These are phyloP conservation scores for Paramarasmius palmivorus DNA, from an alignment of 1,284 basidiomycete genomes.

Conservation along the genomic window DNA sequence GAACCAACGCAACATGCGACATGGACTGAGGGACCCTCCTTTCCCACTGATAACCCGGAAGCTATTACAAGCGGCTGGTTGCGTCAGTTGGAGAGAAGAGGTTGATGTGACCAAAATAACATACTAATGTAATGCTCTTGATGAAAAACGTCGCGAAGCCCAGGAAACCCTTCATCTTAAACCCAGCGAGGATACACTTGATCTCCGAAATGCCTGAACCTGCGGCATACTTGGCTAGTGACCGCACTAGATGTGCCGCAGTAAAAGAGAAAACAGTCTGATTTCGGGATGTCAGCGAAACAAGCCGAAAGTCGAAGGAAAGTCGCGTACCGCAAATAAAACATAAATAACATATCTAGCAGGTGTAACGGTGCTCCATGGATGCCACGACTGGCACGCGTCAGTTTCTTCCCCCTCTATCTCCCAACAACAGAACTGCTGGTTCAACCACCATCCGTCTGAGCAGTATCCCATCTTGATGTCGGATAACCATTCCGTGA, in stretches of 20 bases:
- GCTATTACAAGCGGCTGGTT: slow-evolving; percentile 92
- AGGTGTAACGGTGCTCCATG: slow-evolving; percentile 81
- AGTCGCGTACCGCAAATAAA: slow-evolving; percentile 75
- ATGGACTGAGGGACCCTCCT: slow-evolving; percentile 98
- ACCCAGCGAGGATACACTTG: slow-evolving; percentile 97
- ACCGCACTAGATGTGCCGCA: slow-evolving; percentile 86
- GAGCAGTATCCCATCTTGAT: slow-evolving; percentile 97
- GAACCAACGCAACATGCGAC: slow-evolving; percentile 94
- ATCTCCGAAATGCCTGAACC: slow-evolving; percentile 99
- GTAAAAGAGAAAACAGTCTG: slow-evolving; percentile 81
- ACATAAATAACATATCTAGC: slow-evolving; percentile 89
- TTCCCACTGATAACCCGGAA: slow-evolving; percentile 95
- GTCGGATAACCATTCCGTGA: slow-evolving; percentile 98
- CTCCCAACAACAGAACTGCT: slow-evolving; percentile 98
- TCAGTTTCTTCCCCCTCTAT: slow-evolving; percentile 80
- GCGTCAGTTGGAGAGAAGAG: slow-evolving; percentile 35
- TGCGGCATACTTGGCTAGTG: slow-evolving; percentile 92
- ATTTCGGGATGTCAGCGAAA: background rate
- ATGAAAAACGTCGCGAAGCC: slow-evolving; percentile 88
- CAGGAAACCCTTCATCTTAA: slow-evolving; percentile 95
- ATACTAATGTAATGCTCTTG: slow-evolving; percentile 88
- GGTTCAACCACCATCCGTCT: slow-evolving; percentile 98
- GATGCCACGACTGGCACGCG: slow-evolving; percentile 90
- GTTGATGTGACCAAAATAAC: slow-evolving; percentile 27
- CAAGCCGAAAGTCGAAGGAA: background rate